These are phyloP conservation scores for Plantago coronopus DNA, from an alignment of 305 asterid species.

Conservation along the genomic window DNA sequence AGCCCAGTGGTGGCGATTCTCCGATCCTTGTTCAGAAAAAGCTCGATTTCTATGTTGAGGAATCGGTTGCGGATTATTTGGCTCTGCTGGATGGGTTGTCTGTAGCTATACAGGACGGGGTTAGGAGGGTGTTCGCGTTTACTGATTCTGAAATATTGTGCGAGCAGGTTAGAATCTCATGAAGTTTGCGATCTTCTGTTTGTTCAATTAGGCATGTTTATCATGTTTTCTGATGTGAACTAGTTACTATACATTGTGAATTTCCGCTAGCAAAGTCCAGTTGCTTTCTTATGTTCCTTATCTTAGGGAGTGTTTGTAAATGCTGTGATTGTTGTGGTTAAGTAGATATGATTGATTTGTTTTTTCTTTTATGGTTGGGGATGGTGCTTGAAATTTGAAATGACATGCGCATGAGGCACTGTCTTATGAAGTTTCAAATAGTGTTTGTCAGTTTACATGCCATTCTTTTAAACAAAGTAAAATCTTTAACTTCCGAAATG, in stretches of 20 bases:
- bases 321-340: no score
- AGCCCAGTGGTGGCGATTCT: conserved; percentile 24
- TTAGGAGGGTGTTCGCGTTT: conserved; percentile 49
- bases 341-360: no score
- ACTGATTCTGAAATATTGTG: conserved; percentile 63
- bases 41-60: conserved; percentile 82
- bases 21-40: conserved; percentile 73
- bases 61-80: conserved; percentile 70
- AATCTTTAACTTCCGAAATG: neutral
- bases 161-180: conserved; percentile 55
- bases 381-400: no score
- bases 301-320: no score
- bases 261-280: no score
- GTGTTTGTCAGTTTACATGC: neutral
- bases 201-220: conserved; percentile 7
- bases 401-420: no score
- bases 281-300: no score
- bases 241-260: neutral
- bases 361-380: no score
- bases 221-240: conserved; percentile 6
- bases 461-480: neutral
- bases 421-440: neutral
- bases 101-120: conserved; percentile 51
- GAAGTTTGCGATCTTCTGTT: neutral
- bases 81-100: conserved; percentile 87